Base-by-base conservation (phyloP, 768 basidiomycete genomes). In the Naematelia encephala region DNA sequence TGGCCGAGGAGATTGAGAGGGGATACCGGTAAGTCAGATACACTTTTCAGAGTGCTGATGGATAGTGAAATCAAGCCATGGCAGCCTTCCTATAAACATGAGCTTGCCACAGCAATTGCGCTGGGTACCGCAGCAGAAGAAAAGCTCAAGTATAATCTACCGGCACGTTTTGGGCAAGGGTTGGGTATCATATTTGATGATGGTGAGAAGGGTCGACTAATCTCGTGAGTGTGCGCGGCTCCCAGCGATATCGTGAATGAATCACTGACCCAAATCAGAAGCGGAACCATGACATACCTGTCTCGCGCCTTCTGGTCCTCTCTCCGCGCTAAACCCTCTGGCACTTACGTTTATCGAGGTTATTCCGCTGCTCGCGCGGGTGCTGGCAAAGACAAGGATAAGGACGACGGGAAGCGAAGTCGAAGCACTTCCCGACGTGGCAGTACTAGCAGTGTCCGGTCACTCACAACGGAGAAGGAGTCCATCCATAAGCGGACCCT, bases 121-220 rank as follows among this genome's bases (percentile, higher is more conserved):
- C 62, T 70, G 39, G 77, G 80, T 12, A 43, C 68, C 8, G 73
- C 77, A 3, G 80, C 76, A 1, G 77, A 78, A 48, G 79, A 79
- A 47, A 80, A 80, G 64, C 73, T 80, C 1, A 76, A 77, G 45
- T 72, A 73, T 54, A 72, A 62, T 4, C 56, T 80, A 14, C 67
- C 71, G 0, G 51, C 66, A 23, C 61, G 59, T 23, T 70, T 75
- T 50, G 73, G 72, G 4, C 59, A 59, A 26, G 72, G 69, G 1
- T 49, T 70, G 23, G 70, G 65, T 14, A 68, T 79, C 53, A 73
- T 80, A 3, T 80, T 80, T 60, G 77, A 80, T 53, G 77, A 80
- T 64, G 76, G 57, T 2, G 73, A 67, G 19, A 73, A 67, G 34
- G 79, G 76, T 10, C 67, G 76, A 21, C 54, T 80, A 10, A 66